These are phyloP conservation scores for Limnomonas spitsbergensis DNA, from an alignment of 139 green algal genomes.

Conservation along the genomic window DNA sequence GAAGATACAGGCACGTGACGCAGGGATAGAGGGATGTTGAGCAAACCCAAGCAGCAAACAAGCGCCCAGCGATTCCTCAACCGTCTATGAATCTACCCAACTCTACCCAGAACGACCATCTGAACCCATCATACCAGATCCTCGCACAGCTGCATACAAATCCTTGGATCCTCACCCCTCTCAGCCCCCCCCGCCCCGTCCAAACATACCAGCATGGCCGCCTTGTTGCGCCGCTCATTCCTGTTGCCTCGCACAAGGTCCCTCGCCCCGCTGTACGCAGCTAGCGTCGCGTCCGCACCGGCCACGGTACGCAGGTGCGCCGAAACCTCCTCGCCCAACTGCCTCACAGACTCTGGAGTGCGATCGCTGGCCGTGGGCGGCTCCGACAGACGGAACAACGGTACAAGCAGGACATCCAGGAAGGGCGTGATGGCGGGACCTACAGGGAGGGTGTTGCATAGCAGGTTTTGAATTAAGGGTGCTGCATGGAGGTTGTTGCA, in stretches of 20 bases:
- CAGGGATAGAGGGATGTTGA: too few species aligned
- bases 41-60: too few species aligned
- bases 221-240: conserved; percentile 33
- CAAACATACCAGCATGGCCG: not conserved
- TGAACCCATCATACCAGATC: too few species aligned
- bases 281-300: conserved; percentile 66
- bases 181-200: too few species aligned
- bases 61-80: too few species aligned
- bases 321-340: conserved; percentile 70
- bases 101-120: too few species aligned
- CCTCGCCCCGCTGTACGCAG: conserved; percentile 61
- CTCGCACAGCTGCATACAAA: too few species aligned
- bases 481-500: too few species aligned
- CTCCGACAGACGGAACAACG: conserved; percentile 79
- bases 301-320: conserved; percentile 63
- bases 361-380: conserved; percentile 6
- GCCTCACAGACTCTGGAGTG: not conserved
- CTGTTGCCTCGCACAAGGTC: conserved; percentile 41
- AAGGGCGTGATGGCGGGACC: conserved; percentile 43
- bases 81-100: too few species aligned
- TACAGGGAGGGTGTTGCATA: not conserved
- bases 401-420: conserved; percentile 63
- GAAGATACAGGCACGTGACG: too few species aligned
- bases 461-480: too few species aligned
- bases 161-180: too few species aligned